Percentiles rank a stretch among this genome's conserved stretches.
phyloP scores from a whole-genome alignment of 106 monocot genomes.

The Cymbidium sinense region DNA sequence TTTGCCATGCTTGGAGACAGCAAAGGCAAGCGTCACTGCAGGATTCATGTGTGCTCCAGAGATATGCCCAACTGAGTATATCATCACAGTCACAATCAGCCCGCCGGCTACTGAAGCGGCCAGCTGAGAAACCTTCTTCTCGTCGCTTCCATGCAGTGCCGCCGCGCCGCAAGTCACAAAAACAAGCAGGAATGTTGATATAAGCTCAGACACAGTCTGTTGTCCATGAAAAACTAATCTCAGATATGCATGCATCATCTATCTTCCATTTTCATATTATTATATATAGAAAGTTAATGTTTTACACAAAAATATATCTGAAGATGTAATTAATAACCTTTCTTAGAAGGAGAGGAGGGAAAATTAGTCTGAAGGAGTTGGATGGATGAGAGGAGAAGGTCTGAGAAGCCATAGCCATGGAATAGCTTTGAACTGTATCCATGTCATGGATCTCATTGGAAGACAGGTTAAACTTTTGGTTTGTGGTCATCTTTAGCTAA shows the following conservation, averaged over 20 bases:
- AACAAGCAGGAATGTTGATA: slow-evolving; percentile 52
- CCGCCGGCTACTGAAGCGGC: slow-evolving; percentile 53
- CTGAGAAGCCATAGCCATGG: background rate
- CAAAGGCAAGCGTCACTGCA: slow-evolving; percentile 60
- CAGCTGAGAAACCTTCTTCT: slow-evolving; percentile 32
- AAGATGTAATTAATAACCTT: slow-evolving; percentile 28
- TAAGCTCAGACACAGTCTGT: slow-evolving; percentile 48
- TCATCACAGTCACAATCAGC: slow-evolving; percentile 57
- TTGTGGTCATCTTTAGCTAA: too few species aligned
- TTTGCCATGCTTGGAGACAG: slow-evolving; percentile 21
- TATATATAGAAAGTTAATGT: background rate
- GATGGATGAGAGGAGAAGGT: background rate
- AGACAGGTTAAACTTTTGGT: too few species aligned
- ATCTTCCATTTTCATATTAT: too few species aligned
- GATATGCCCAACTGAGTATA: slow-evolving; percentile 14
- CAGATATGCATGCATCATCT: too few species aligned
- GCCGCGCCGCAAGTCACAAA: slow-evolving; percentile 58
- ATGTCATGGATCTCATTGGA: slow-evolving; percentile 26
- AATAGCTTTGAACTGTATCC: slow-evolving; percentile 7
- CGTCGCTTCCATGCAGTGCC: slow-evolving; percentile 21
- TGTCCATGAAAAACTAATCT: too few species aligned
- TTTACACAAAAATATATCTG: background rate
- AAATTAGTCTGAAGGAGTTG: background rate
- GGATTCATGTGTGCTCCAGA: slow-evolving; percentile 28
- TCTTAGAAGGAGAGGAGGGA: slow-evolving; percentile 34